Evolutionary conservation across 225 moss, liverwort and hornwort genomes (phyloP), one percentile per base, ranked within the genome.

Genomic region (Sphagnum contortum): DNA sequence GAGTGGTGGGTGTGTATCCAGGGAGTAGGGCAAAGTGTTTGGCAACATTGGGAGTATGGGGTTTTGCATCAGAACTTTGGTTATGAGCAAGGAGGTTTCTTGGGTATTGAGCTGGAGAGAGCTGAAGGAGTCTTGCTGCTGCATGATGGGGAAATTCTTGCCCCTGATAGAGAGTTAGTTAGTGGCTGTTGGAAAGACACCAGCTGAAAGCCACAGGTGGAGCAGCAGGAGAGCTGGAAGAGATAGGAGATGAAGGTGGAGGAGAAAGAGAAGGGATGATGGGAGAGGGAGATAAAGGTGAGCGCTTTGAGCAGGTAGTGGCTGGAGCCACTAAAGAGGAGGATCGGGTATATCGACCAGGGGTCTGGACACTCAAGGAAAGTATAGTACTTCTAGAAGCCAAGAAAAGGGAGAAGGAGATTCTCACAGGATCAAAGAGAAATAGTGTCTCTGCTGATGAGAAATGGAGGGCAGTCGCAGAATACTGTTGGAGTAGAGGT

Each of bases 331-430:
- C 52, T 6, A 72, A 72, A 55, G 14, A 58, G 12, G 72, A 57
- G 44, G 72, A 65, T 50, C 60, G 61, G 64, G 72, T 66, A 0
- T 71, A 71, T 49, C 71, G 64, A 5, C 64, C 63, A 14, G 71
- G 71, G 50, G 71, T 71, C 8, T 69, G 69, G 69, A 60, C 69
- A 5, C 50, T 69, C 60, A 69, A 69, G 52, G 72, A 72, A 55
- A 66, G 57, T 4, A 60, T 72, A 55, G 65, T 72, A 8, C 65
- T 72, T 12, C 57, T 72, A 48, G 72, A 66, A 13, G 72, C 66
- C 57, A 72, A 72, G 49, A 72, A 72, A 55, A 72, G 72, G 72
- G 72, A 72, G 72, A 65, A 66, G 72, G 72, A 69, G 45, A 61
- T 69, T 6, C 51, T 69, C 10, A 13, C 44, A 13, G 69, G 69